Percentiles rank a stretch among this genome's conserved stretches.
phyloP scores from a whole-genome alignment of 1,139 yeast genomes.

The Saccharomyces hybrid region DNA sequence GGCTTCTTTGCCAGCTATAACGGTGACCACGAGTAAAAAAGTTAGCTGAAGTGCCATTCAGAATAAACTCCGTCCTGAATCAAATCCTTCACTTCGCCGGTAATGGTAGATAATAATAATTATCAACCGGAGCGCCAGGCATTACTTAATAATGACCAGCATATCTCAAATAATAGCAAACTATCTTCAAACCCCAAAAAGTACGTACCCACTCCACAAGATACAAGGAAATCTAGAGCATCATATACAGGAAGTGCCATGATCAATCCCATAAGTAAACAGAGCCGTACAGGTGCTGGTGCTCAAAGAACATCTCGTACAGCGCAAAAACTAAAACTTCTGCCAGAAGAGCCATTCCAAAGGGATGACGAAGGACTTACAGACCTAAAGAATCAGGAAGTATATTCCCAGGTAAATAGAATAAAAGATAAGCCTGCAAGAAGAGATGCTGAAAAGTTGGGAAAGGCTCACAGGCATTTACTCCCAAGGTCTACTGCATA shows the following conservation, averaged over 20 bases:
- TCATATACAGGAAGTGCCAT: background rate
- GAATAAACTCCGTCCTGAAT: background rate
- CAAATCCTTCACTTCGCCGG: background rate
- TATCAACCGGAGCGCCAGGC: background rate
- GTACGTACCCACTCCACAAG: background rate
- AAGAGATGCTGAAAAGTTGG: constrained; percentile 87
- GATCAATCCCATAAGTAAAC: background rate
- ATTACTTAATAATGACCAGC: background rate
- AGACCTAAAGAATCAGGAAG: constrained; percentile 43
- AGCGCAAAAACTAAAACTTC: constrained; percentile 72
- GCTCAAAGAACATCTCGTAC: constrained; percentile 86
- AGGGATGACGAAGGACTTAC: constrained; percentile 30
- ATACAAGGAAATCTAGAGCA: background rate
- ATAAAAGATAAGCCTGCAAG: constrained; percentile 90
- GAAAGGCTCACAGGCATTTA: constrained; percentile 78
- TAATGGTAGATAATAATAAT: background rate
- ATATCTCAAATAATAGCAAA: background rate
- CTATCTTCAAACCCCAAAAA: background rate
- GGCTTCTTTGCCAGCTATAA: background rate
- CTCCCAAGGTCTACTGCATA: constrained; percentile 90
- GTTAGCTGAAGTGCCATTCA: background rate
- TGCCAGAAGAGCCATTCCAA: constrained; percentile 66
- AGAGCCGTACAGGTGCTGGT: constrained; percentile 40
- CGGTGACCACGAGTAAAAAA: background rate
- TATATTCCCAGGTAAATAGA: constrained; percentile 73